Conservation (phyloP, 2,329 filamentous ascomycete species). For the Hysterium pulicare region DNA sequence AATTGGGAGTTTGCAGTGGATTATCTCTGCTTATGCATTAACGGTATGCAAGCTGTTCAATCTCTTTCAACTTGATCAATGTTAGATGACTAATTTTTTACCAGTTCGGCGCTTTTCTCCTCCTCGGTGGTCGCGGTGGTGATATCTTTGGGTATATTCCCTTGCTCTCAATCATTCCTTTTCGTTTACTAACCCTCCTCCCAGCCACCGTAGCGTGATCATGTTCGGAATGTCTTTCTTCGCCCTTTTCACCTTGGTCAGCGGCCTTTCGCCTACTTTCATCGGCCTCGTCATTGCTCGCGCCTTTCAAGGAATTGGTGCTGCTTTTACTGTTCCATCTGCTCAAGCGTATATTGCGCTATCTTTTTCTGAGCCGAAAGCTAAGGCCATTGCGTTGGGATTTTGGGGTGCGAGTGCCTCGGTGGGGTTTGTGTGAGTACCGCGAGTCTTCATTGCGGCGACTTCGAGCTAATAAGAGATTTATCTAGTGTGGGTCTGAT, state of each 20-base stretch:
- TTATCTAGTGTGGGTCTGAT: constrained; percentile 7
- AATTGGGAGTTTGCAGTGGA: constrained; percentile 8
- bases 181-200: not conserved
- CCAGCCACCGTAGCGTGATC: constrained; percentile 5
- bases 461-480: not conserved
- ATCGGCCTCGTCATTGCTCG: constrained; percentile 6
- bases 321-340: constrained; percentile 7
- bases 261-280: constrained; percentile 6
- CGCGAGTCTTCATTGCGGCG: no score
- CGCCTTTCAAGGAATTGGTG: constrained; percentile 8
- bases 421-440: constrained; percentile 7
- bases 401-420: constrained; percentile 6
- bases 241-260: constrained; percentile 6
- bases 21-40: constrained; percentile 11
- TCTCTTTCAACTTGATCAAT: not conserved
- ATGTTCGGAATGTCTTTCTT: constrained; percentile 7
- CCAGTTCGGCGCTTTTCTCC: constrained; percentile 7
- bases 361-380: constrained; percentile 4
- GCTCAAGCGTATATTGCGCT: constrained; percentile 7
- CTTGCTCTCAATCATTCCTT: not conserved
- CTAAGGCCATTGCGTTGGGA: constrained; percentile 7
- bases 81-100: not conserved
- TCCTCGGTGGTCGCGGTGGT: constrained; percentile 7
- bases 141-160: constrained; percentile 4
- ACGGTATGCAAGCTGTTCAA: constrained; percentile 1